Conservation (phyloP, 768 basidiomycete species). For the Roridomyces roridus region DNA sequence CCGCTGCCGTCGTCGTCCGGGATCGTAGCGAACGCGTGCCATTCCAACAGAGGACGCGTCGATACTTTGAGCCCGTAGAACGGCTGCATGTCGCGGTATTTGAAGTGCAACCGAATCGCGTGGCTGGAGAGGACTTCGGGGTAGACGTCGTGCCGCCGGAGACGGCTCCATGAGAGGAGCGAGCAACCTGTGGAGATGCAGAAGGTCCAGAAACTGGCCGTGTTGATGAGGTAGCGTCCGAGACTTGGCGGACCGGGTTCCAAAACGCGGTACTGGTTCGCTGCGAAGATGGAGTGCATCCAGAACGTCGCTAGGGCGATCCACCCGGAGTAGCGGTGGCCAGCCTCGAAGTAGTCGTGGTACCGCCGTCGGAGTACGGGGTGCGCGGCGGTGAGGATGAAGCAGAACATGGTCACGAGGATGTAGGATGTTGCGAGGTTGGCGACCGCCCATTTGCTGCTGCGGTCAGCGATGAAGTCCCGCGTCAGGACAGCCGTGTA, state of each 20-base stretch:
- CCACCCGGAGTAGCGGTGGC: constrained; percentile 63
- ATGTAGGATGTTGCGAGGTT: constrained; percentile 52
- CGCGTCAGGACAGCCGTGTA: constrained; percentile 51
- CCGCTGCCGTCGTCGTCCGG: constrained; percentile 30
- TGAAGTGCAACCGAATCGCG: constrained; percentile 60
- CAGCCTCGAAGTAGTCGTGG: constrained; percentile 62
- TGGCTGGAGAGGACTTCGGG: constrained; percentile 61
- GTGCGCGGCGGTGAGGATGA: constrained; percentile 55
- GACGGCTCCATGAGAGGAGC: constrained; percentile 57
- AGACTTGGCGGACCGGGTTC: constrained; percentile 41
- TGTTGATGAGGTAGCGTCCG: constrained; percentile 48
- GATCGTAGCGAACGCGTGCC: constrained; percentile 46
- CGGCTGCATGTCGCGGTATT: constrained; percentile 47
- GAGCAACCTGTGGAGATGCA: constrained; percentile 45
- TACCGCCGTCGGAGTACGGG: constrained; percentile 52
- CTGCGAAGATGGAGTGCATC: constrained; percentile 44
- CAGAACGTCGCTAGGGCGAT: constrained; percentile 54
- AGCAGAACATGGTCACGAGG: constrained; percentile 49
- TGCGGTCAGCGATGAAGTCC: constrained; percentile 35
- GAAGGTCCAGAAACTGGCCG: constrained; percentile 57
- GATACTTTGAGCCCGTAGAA: constrained; percentile 37
- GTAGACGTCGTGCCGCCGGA: constrained; percentile 54
- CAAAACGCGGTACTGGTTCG: constrained; percentile 37
- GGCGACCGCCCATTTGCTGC: constrained; percentile 35
- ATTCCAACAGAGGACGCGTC: constrained; percentile 41